Percentiles rank a stretch among this genome's conserved stretches.
phyloP scores from a whole-genome alignment of 768 basidiomycete genomes.

The Lactifluus subvellereus region DNA sequence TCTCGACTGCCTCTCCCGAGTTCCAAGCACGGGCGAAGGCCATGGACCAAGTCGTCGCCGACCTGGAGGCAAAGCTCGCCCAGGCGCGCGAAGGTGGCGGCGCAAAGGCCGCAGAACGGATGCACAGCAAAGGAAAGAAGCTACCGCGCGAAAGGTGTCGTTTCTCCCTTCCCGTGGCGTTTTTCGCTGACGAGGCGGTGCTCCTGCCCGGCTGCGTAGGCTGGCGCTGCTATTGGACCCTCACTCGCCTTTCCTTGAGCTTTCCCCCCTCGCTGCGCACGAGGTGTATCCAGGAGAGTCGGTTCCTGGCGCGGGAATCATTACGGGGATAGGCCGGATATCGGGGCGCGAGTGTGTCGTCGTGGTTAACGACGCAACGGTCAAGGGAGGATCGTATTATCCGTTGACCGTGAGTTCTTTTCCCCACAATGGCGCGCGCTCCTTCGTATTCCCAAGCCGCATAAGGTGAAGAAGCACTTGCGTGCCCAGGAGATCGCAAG shows the following conservation, averaged over 20 bases:
- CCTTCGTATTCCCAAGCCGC: neutral
- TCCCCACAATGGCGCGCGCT: neutral
- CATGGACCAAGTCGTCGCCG: constrained; percentile 65
- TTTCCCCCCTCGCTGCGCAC: constrained; percentile 81
- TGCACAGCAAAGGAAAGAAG: constrained; percentile 73
- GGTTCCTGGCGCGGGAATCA: constrained; percentile 85
- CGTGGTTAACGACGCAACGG: constrained; percentile 91
- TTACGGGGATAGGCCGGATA: constrained; percentile 71
- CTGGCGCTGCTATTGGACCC: constrained; percentile 68
- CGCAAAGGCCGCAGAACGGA: constrained; percentile 63
- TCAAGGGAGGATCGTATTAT: constrained; percentile 90
- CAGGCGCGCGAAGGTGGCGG: constrained; percentile 68
- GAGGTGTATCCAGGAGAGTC: constrained; percentile 72
- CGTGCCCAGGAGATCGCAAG: constrained; percentile 92
- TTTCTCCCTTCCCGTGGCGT: neutral
- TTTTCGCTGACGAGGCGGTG: neutral
- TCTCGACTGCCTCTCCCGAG: constrained; percentile 66
- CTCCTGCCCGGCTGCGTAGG: neutral
- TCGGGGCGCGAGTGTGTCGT: constrained; percentile 81
- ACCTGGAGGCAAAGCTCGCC: constrained; percentile 55
- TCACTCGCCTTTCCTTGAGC: constrained; percentile 83
- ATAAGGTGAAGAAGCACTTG: constrained; percentile 87
- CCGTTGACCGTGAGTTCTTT: constrained; percentile 59
- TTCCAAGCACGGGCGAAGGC: constrained; percentile 59
- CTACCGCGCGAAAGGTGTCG: constrained; percentile 76